phyloP scores from a whole-genome alignment of 2,329 filamentous ascomycete species.

The Arthroderma uncinatum region DNA sequence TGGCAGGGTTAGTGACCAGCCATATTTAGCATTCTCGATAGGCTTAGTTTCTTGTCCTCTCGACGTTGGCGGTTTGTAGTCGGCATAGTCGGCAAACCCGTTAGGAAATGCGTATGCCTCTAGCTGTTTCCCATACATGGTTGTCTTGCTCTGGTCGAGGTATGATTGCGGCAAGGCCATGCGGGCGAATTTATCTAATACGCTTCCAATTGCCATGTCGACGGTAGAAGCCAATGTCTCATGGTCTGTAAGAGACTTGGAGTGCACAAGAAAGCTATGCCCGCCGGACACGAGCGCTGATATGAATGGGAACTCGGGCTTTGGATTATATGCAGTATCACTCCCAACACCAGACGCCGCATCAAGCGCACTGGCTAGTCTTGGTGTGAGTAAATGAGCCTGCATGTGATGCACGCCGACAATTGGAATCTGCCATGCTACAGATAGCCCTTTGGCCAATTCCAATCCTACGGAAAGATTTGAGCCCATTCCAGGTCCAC shows the following conservation, averaged over 20 bases:
- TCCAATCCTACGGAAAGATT: constrained; percentile 69
- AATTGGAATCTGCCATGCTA: constrained; percentile 72
- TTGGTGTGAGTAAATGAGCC: constrained; percentile 80
- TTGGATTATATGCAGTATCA: constrained; percentile 6
- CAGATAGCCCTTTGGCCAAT: constrained; percentile 73
- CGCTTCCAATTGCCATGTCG: constrained; percentile 84
- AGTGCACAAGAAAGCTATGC: constrained; percentile 77
- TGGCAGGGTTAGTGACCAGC: constrained; percentile 61
- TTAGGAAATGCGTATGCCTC: constrained; percentile 66
- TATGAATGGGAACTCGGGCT: constrained; percentile 67
- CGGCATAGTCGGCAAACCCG: constrained; percentile 25
- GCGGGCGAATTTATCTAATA: constrained; percentile 77
- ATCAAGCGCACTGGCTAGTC: constrained; percentile 55
- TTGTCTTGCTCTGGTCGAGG: constrained; percentile 45
- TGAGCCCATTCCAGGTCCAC: constrained; percentile 78
- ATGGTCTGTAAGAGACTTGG: constrained; percentile 56
- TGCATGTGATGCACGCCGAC: constrained; percentile 95
- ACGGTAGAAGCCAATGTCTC: constrained; percentile 57
- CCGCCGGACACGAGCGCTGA: constrained; percentile 85
- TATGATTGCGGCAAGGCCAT: constrained; percentile 55
- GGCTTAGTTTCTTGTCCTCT: constrained; percentile 50
- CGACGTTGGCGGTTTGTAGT: constrained; percentile 48
- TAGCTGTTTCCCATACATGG: constrained; percentile 71
- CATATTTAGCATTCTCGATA: constrained; percentile 39
- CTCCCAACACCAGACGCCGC: constrained; percentile 3